Evolutionary conservation across 257 asterid species (phyloP).

Genomic region (Plantago ovata): DNA sequence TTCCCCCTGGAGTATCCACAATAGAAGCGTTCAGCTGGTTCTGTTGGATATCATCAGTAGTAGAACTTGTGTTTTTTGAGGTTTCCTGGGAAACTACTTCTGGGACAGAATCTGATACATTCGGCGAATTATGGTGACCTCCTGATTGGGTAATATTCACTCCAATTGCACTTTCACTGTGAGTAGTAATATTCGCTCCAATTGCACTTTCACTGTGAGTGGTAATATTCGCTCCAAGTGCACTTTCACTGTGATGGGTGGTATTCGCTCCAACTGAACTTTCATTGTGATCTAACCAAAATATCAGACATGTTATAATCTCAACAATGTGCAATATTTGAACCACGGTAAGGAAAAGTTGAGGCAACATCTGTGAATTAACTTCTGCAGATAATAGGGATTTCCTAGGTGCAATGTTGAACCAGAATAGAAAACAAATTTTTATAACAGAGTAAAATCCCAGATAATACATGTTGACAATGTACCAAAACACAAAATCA

Average conservation of each 20-base stretch:
- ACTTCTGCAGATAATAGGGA: background rate
- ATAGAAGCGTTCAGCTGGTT: constrained; percentile 44
- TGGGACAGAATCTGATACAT: constrained; percentile 31
- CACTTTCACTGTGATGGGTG: no score
- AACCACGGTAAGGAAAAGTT: background rate
- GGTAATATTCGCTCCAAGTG: constrained; percentile 33
- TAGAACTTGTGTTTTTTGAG: constrained; percentile 25
- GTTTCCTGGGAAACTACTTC: constrained; percentile 35
- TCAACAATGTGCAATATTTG: constrained; percentile 1
- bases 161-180: constrained; percentile 33
- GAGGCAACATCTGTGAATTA: constrained; percentile 1
- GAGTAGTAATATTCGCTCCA: constrained; percentile 36
- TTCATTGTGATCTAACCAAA: constrained; percentile 36
- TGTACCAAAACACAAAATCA: background rate
- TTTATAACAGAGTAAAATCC: background rate
- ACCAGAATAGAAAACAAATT: constrained; percentile 9
- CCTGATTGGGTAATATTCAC: constrained; percentile 35
- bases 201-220: no score
- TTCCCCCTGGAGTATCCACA: constrained; percentile 35
- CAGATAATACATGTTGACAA: background rate
- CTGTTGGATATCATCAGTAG: constrained; percentile 37
- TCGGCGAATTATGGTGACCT: constrained; percentile 34
- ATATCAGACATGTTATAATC: constrained; percentile 16
- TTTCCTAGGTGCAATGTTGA: constrained; percentile 7
- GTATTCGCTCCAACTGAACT: constrained; percentile 35